Conservation (phyloP, 495 filamentous ascomycete genomes). For the Xylaria venustula region DNA sequence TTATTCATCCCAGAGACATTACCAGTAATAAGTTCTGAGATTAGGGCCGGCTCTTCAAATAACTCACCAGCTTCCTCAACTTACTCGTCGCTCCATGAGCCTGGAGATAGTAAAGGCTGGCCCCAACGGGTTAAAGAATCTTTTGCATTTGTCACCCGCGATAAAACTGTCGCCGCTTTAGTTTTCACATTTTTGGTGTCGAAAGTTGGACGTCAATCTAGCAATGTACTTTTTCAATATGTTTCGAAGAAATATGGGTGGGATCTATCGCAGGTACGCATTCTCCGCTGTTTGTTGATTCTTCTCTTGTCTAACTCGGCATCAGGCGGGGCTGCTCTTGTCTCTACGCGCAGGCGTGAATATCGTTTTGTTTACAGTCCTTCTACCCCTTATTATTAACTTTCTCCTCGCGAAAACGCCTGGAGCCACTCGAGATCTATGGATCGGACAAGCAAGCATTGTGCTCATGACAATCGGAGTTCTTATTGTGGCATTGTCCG, state of each 20-base stretch:
- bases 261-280: not conserved
- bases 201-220: not conserved
- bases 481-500: not conserved
- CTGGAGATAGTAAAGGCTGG: not conserved
- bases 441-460: not conserved
- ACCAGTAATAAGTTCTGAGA: not conserved
- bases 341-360: not conserved
- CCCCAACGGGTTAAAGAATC: not conserved
- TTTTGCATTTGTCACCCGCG: not conserved
- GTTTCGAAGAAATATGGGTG: not conserved
- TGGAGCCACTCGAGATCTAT: not conserved
- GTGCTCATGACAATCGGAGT: not conserved
- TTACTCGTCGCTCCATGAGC: not conserved
- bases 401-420: not conserved
- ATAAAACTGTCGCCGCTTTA: not conserved
- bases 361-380: not conserved
- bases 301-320: not conserved
- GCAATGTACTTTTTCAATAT: not conserved
- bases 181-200: not conserved
- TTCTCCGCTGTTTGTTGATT: not conserved
- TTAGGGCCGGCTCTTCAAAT: not conserved
- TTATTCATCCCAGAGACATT: not conserved
- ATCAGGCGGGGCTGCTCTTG: not conserved
- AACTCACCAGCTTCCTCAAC: not conserved
- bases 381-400: not conserved